These are phyloP conservation scores for Pythium volutum DNA, from an alignment of 352 stramenopile species.

Conservation along the genomic window DNA sequence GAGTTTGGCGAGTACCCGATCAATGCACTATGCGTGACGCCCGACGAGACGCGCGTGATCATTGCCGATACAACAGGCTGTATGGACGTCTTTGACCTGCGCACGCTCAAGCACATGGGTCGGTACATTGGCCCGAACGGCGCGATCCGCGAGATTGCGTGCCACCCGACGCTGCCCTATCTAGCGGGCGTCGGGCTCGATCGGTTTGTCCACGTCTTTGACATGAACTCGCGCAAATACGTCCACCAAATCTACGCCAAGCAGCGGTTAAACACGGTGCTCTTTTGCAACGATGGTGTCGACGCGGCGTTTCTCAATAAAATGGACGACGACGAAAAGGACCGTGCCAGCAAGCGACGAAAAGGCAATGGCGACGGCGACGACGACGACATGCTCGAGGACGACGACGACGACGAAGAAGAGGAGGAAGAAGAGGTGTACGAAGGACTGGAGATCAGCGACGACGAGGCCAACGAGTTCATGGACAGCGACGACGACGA, in stretches of 20 bases:
- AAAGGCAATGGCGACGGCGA: slow-evolving; percentile 35
- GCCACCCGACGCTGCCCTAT: slow-evolving; percentile 88
- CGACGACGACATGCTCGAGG: slow-evolving; percentile 26
- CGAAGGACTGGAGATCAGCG: slow-evolving; percentile 78
- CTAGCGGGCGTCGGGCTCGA: slow-evolving; percentile 91
- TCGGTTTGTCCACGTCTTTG: slow-evolving; percentile 93
- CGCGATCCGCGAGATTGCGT: slow-evolving; percentile 87
- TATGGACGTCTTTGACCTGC: slow-evolving; percentile 87
- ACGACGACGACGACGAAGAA: slow-evolving; percentile 61
- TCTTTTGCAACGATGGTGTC: slow-evolving; percentile 85
- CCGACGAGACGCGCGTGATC: slow-evolving; percentile 74
- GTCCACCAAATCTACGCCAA: slow-evolving; percentile 75
- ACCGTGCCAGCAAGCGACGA: slow-evolving; percentile 49
- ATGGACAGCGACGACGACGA: slow-evolving; percentile 53
- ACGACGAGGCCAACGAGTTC: slow-evolving; percentile 51
- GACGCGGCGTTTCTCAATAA: slow-evolving; percentile 44
- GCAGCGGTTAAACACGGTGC: slow-evolving; percentile 88
- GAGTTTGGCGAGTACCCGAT: slow-evolving; percentile 73
- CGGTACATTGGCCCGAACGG: slow-evolving; percentile 88
- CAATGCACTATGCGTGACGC: slow-evolving; percentile 69
- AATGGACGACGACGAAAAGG: slow-evolving; percentile 15
- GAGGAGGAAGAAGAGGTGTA: slow-evolving; percentile 84
- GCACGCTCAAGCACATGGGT: slow-evolving; percentile 82
- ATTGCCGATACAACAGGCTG: slow-evolving; percentile 89
- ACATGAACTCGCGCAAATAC: slow-evolving; percentile 83